Evolutionary conservation across 176 grass and related monocot genomes (phyloP).

Genomic region (Elymus sibiricus): DNA sequence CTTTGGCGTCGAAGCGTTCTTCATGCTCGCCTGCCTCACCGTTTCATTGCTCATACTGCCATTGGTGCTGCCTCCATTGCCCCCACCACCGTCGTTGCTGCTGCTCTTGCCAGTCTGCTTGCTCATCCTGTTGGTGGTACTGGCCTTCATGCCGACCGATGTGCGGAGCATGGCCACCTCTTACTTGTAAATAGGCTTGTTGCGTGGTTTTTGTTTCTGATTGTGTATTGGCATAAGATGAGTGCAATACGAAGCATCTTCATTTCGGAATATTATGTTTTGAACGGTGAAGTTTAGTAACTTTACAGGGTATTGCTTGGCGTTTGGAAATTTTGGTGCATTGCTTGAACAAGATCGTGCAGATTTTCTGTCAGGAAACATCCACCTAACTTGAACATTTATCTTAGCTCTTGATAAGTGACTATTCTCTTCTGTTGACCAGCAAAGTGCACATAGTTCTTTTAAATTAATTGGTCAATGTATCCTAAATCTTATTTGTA

Average conservation of each 20-base stretch:
- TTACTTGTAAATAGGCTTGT: slow-evolving; percentile 43
- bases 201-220: neutral
- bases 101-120: slow-evolving; percentile 56
- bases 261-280: slow-evolving; percentile 11
- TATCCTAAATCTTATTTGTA: neutral
- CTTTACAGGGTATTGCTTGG: neutral
- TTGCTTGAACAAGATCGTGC: neutral
- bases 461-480: neutral
- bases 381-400: neutral
- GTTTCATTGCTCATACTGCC: slow-evolving; percentile 67
- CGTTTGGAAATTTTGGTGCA: neutral
- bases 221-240: slow-evolving; percentile 24
- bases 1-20: slow-evolving; percentile 45
- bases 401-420: neutral
- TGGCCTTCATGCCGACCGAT: slow-evolving; percentile 70
- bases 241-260: neutral
- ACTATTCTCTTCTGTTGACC: neutral
- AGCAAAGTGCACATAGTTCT: neutral
- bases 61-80: slow-evolving; percentile 64
- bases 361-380: neutral
- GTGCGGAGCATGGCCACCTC: slow-evolving; percentile 50
- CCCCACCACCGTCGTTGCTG: slow-evolving; percentile 63
- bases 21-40: slow-evolving; percentile 48
- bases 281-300: neutral
- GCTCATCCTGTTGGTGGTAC: slow-evolving; percentile 49